These are phyloP conservation scores for Aristolochia contorta DNA, from an alignment of 164 flowering plant species.

Conservation along the genomic window DNA sequence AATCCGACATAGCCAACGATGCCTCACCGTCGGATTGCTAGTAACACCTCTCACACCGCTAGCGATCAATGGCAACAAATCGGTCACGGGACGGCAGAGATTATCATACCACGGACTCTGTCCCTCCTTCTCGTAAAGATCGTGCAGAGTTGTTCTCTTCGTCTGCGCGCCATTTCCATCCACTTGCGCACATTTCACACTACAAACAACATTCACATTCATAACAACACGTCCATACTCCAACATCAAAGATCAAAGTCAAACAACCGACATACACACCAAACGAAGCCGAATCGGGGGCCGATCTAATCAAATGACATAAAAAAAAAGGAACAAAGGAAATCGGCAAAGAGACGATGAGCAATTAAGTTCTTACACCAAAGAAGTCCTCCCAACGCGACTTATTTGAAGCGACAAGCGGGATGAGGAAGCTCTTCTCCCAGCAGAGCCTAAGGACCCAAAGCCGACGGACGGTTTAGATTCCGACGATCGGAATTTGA, in stretches of 20 bases:
- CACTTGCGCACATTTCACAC: constrained; percentile 52
- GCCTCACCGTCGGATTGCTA: constrained; percentile 88
- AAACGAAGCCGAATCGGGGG: neutral
- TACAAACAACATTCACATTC: constrained; percentile 13
- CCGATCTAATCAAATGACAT: neutral
- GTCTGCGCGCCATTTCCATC: constrained; percentile 58
- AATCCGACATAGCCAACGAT: neutral
- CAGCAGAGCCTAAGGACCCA: neutral
- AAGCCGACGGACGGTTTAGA: constrained; percentile 5
- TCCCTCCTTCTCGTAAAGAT: constrained; percentile 83
- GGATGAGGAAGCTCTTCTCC: constrained; percentile 19
- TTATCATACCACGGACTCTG: constrained; percentile 99
- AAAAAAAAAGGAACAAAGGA: neutral
- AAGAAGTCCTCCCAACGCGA: constrained; percentile 14
- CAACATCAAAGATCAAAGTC: neutral
- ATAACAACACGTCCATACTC: neutral
- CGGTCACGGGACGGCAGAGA: constrained; percentile 96
- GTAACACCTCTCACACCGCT: constrained; percentile 97
- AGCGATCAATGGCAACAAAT: constrained; percentile 74
- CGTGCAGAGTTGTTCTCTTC: constrained; percentile 68
- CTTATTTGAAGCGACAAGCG: constrained; percentile 18
- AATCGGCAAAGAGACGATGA: neutral
- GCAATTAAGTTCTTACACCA: constrained; percentile 23
- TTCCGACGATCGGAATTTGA: constrained; percentile 6
- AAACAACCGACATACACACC: neutral